Evolutionary conservation across 768 basidiomycete species (phyloP), one percentile per base, ranked within the genome.

Genomic region (Cystobasidiopsis lactophilus): DNA sequence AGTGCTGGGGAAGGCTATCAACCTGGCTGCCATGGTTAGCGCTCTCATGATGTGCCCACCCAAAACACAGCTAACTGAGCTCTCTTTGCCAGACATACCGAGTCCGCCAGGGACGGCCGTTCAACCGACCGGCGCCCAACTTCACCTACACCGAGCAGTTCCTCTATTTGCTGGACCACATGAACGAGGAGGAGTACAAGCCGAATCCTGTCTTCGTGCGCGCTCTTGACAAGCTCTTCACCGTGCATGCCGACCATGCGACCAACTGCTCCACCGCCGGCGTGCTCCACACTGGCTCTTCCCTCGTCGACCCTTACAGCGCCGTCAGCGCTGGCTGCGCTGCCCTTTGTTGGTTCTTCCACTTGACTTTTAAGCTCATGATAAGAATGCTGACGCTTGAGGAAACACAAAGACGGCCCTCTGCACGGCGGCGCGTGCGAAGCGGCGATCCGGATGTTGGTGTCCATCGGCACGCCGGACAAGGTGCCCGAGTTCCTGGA

Each of bases 171-270:
- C 80, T 89, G 73, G 85, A 89, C 58, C 77, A 85, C 61, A 70
- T 84, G 13, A 74, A 78, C 55, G 73, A 79, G 65, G 69, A 76
- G 60, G 49, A 35, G 33, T 35, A 35, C 33, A 35, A 35, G 18
- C 86, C 86, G 0, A 81, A 83, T 59, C 84, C 86, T 1, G 74
- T 86, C 19, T 74, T 91, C 7, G 82, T 77, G 63, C 85, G 81
- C 60, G 86, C 86, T 3, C 71, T 91, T 51, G 86, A 91, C 62
- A 76, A 80, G 18, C 69, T 91, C 23, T 91, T 89, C 71, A 71
- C 89, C 52, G 70, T 88, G n/a, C 84, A 85, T 61, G 84, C 85
- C 0, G 85, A 88, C 64, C 86, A 91, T 63, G 88, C 89, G 63
- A 69, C 89, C 60, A 89, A 89, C 59, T 53, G 52, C 16, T 50